Evolutionary conservation across 768 basidiomycete species (phyloP).

Genomic region (Boletales sp.): DNA sequence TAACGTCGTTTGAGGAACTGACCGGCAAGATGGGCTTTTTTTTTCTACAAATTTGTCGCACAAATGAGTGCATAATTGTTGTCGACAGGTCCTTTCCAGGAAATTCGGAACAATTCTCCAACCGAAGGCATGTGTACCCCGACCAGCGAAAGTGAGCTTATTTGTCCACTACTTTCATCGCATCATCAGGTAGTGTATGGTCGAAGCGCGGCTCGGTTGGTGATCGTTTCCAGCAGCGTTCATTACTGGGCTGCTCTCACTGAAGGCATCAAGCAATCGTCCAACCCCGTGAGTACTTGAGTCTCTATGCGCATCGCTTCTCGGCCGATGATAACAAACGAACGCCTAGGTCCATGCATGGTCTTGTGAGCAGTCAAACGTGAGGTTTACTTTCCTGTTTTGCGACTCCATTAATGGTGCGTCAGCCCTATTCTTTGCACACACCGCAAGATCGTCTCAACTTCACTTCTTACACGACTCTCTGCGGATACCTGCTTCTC

Average conservation of each 20-base stretch:
- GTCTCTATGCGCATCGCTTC: constrained; percentile 8
- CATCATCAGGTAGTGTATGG: constrained; percentile 62
- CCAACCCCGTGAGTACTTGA: constrained; percentile 20
- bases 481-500: no score
- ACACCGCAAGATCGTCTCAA: constrained; percentile 32
- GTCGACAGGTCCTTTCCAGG: constrained; percentile 32
- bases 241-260: constrained; percentile 20
- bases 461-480: no score
- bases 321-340: neutral
- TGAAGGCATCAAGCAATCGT: constrained; percentile 16
- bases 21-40: no score
- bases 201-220: constrained; percentile 20
- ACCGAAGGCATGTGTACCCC: no score
- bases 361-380: constrained; percentile 26
- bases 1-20: no score
- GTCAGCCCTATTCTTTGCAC: constrained; percentile 42
- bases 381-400: constrained; percentile 7
- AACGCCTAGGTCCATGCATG: constrained; percentile 8
- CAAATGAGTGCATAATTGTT: no score
- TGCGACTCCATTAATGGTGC: no score
- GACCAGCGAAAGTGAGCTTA: no score
- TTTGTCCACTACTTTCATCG: no score
- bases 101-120: no score
- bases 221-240: constrained; percentile 29
- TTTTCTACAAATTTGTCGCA: no score